Evolutionary conservation across 2,329 filamentous ascomycete genomes (phyloP), one percentile per base, ranked within the genome.

Genomic region (Paraphoma chrysanthemicola): DNA sequence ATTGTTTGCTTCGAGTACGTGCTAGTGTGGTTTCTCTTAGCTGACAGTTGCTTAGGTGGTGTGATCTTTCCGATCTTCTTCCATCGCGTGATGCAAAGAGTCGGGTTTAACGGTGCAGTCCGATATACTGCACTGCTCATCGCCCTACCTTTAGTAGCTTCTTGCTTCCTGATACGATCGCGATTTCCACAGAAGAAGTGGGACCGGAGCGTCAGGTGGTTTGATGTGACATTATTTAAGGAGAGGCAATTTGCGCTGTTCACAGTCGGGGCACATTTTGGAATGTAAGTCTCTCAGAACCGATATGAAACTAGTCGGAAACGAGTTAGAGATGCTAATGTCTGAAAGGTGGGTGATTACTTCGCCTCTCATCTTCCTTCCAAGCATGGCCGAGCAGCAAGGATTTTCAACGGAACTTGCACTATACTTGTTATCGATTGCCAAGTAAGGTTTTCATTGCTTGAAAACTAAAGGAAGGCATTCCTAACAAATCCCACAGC

Each of bases 31-130:
- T 5, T 23, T 23, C 23, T 5, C 3, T 16, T 16, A 6, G 7
- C 38, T 31, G 16, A 42, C 30, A 6, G 28, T 44, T 48, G 58
- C 18, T 10, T 14, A 36, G 33, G 33, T 7, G 62, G 62, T 16
- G 57, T 65, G 18, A 55, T 65, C 18, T 63, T 54, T 38, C 62
- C 62, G 4, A 56, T 63, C 10, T 53, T 64, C 17, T 39, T 60
- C 12, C 28, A 42, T 29, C 46, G 51, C 4, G 16, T 64, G 4
- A 49, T 57, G n/a, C 17, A 53, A 17, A n/a, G 33, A 6, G 45
- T 59, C 6, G 59, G 62, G 6, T 64, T 63, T 38, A 9, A 42
- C 10, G 54, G 53, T 14, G 57, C 59, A 7, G 45, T 63, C 1
- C 53, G 62, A 6, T 61, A 53, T 23, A 59, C 60, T 1, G 56